phyloP scores from a whole-genome alignment of 352 stramenopile genomes.

The Globisporangium emineosum region DNA sequence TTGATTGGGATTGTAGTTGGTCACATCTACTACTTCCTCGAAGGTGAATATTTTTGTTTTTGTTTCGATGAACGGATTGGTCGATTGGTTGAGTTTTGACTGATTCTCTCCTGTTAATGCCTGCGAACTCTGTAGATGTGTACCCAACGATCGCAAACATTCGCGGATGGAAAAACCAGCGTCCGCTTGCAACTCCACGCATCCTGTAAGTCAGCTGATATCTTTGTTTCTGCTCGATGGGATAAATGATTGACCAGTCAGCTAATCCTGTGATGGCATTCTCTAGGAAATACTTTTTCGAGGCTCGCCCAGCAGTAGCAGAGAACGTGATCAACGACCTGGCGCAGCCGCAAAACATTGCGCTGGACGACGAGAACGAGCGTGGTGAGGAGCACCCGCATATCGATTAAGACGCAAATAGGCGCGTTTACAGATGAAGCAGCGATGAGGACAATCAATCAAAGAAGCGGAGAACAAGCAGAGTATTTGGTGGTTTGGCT shows the following conservation, averaged over 20 bases:
- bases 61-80: too few species aligned
- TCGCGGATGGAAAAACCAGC: constrained; percentile 91
- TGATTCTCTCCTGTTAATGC: neutral
- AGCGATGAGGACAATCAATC: neutral
- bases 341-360: constrained; percentile 31
- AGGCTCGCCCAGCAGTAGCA: constrained; percentile 42
- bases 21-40: constrained; percentile 99
- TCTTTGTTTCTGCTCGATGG: constrained; percentile 16
- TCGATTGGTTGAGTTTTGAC: neutral
- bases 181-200: constrained; percentile 89
- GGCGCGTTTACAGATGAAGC: neutral
- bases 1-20: constrained; percentile 98
- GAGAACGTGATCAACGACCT: constrained; percentile 68
- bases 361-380: constrained; percentile 36
- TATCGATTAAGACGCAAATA: constrained; percentile 38
- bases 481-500: constrained; percentile 1
- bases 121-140: constrained; percentile 74
- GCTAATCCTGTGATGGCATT: neutral
- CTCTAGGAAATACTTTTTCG: constrained; percentile 59
- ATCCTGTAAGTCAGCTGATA: constrained; percentile 65
- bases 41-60: constrained; percentile 50
- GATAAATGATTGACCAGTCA: neutral
- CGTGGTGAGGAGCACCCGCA: constrained; percentile 39
- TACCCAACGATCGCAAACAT: constrained; percentile 96
- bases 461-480: neutral